Percentiles rank a stretch among this genome's conserved stretches.
phyloP scores from a whole-genome alignment of 1,139 yeast species.

The Zygosaccharomyces sapae region DNA sequence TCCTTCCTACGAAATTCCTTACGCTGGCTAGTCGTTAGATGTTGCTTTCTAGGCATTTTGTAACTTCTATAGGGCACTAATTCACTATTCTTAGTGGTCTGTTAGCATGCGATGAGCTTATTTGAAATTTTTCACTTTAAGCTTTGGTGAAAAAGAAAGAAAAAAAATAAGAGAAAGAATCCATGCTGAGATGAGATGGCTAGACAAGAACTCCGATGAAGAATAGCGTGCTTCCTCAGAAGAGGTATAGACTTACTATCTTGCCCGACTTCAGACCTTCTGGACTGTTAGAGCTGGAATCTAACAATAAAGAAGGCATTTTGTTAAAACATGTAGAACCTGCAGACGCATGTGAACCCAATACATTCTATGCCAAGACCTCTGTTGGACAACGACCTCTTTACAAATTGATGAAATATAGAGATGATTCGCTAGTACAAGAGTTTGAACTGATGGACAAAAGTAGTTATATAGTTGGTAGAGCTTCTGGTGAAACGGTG shows the following conservation, averaged over 20 bases:
- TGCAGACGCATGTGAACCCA: conserved; percentile 39
- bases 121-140: conserved; percentile 14
- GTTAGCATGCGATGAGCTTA: conserved; percentile 21
- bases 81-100: not conserved
- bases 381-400: conserved; percentile 32
- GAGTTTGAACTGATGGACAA: conserved; percentile 35
- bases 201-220: not conserved
- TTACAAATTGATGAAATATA: conserved; percentile 26
- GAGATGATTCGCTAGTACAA: conserved; percentile 16
- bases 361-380: conserved; percentile 24
- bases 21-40: conserved; percentile 41
- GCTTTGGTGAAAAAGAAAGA: not conserved
- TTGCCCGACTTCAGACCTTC: conserved; percentile 41
- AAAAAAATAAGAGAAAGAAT: not conserved
- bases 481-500: conserved; percentile 38
- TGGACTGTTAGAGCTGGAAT: conserved; percentile 46
- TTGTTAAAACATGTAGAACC: conserved; percentile 47
- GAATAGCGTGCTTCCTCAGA: not conserved
- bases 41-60: conserved; percentile 43
- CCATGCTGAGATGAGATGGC: not conserved
- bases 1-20: conserved; percentile 42
- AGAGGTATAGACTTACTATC: not conserved
- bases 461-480: conserved; percentile 43
- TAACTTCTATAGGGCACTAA: not conserved
- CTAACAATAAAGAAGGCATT: conserved; percentile 41